Conservation (phyloP, 2,329 filamentous ascomycete species). For the Nothopassalora personata region DNA sequence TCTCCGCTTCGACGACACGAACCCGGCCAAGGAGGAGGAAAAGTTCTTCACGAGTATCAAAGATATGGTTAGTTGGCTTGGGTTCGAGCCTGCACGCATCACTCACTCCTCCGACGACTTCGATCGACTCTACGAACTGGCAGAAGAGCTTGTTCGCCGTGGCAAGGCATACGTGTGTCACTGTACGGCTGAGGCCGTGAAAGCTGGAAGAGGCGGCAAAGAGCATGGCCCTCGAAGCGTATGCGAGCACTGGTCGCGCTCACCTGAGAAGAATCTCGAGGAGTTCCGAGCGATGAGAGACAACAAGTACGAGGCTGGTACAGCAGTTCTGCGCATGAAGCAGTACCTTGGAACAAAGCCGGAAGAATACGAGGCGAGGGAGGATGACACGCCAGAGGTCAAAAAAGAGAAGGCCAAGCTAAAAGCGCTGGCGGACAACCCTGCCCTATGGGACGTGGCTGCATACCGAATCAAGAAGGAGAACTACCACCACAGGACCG, state of each 20-base stretch:
- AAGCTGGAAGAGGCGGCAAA: constrained; percentile 77
- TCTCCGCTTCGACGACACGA: constrained; percentile 87
- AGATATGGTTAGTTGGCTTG: constrained; percentile 82
- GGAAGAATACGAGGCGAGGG: constrained; percentile 32
- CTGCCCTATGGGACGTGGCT: constrained; percentile 93
- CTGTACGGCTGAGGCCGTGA: constrained; percentile 77
- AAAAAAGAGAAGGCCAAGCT: constrained; percentile 33
- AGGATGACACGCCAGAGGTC: constrained; percentile 28
- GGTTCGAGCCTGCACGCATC: constrained; percentile 70
- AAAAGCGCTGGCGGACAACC: constrained; percentile 60
- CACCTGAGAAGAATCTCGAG: constrained; percentile 66
- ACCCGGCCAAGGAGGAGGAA: constrained; percentile 88
- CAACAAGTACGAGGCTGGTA: constrained; percentile 79
- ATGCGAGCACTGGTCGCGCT: constrained; percentile 72
- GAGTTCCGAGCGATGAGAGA: constrained; percentile 90
- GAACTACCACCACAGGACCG: constrained; percentile 70
- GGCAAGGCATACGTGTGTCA: constrained; percentile 78
- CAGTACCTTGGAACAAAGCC: constrained; percentile 59
- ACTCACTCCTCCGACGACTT: constrained; percentile 92
- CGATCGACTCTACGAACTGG: constrained; percentile 77
- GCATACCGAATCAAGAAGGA: constrained; percentile 81
- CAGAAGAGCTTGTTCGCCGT: constrained; percentile 72
- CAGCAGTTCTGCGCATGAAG: constrained; percentile 89
- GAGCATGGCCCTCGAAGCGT: constrained; percentile 65
- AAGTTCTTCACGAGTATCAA: constrained; percentile 83